phyloP scores from a whole-genome alignment of 139 green algal species.

The Micromonas commoda region DNA sequence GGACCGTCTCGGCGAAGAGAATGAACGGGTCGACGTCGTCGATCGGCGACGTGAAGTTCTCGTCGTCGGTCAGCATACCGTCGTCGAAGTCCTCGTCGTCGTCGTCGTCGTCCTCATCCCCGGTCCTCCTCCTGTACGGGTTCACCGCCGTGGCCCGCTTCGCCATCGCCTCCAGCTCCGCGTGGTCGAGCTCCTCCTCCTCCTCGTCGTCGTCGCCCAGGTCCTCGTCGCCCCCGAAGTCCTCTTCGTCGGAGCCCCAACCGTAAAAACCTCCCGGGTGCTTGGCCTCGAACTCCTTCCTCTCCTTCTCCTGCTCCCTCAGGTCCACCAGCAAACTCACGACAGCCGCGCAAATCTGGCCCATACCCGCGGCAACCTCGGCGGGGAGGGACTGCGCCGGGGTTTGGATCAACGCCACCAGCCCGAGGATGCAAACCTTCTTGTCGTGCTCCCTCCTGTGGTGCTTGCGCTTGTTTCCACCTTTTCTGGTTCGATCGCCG shows the following conservation, averaged over 20 bases:
- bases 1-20: neutral
- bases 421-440: conserved; percentile 41
- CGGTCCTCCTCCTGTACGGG: neutral
- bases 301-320: conserved; percentile 35
- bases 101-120: conserved; percentile 7
- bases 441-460: conserved; percentile 38
- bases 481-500: neutral
- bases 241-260: conserved; percentile 19
- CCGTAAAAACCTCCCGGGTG: conserved; percentile 18
- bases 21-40: conserved; percentile 19
- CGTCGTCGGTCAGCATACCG: conserved; percentile 4
- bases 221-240: conserved; percentile 19
- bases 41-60: neutral
- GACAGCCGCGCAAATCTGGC: conserved; percentile 28
- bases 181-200: conserved; percentile 6
- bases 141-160: neutral
- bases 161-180: neutral
- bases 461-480: conserved; percentile 7
- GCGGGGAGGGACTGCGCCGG: conserved; percentile 28
- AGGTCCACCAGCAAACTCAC: conserved; percentile 38
- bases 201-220: conserved; percentile 24
- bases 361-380: conserved; percentile 22
- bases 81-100: neutral
- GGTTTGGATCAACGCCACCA: conserved; percentile 34
- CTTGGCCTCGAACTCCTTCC: conserved; percentile 17